Conservation (phyloP, 78 protist species). For the Anaeramoeba flamelloides region DNA sequence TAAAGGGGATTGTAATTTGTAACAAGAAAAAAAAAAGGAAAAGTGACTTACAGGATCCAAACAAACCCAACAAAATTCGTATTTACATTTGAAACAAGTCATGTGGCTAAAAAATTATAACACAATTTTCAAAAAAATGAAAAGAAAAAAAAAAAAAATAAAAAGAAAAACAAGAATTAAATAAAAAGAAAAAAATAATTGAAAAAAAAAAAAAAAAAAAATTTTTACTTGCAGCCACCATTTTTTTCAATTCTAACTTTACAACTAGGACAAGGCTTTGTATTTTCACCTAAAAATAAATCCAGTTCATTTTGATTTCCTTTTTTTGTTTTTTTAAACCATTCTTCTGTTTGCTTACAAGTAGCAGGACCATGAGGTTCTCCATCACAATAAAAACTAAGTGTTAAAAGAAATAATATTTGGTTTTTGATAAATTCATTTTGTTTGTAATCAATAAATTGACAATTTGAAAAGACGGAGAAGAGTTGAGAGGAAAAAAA, state of each 20-base stretch:
- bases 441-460: no score
- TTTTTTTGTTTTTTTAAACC: constrained; percentile 1
- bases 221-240: constrained; percentile 56
- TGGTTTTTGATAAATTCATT: no score
- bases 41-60: no score
- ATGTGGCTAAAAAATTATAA: constrained; percentile 31
- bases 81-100: constrained; percentile 32
- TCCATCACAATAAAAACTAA: neutral
- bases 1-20: no score
- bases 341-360: constrained; percentile 8
- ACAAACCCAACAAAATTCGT: constrained; percentile 70
- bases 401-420: neutral
- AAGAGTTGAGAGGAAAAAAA: neutral
- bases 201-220: neutral
- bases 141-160: no score
- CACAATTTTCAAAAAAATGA: neutral
- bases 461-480: no score
- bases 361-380: constrained; percentile 11
- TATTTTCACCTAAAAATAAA: constrained; percentile 8
- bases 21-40: no score
- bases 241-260: constrained; percentile 42
- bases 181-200: no score
- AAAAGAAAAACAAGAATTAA: no score
- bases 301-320: constrained; percentile 16
- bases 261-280: constrained; percentile 60